Evolutionary conservation across 2,329 filamentous ascomycete species (phyloP).

Genomic region (Aspergillus ruber): DNA sequence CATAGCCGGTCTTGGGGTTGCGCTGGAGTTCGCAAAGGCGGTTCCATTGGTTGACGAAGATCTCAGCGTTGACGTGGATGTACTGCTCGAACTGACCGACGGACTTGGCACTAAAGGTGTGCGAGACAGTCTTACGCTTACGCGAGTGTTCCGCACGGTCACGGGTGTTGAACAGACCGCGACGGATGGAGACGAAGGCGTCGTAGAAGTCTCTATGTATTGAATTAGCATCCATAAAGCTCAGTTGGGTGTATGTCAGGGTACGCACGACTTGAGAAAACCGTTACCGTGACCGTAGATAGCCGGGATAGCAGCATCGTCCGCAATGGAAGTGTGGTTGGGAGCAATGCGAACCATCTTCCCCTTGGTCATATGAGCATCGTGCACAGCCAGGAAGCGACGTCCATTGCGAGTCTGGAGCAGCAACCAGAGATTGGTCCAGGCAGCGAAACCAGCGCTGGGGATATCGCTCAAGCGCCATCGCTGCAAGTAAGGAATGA

Average conservation of each 20-base stretch:
- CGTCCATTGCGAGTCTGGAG: slow-evolving; percentile 58
- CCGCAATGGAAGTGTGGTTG: slow-evolving; percentile 74
- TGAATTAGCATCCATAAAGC: background rate
- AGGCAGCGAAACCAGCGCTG: slow-evolving; percentile 51
- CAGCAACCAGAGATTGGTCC: slow-evolving; percentile 77
- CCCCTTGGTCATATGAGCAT: slow-evolving; percentile 67
- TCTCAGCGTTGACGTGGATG: slow-evolving; percentile 70
- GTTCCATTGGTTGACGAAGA: slow-evolving; percentile 69
- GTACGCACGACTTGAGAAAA: slow-evolving; percentile 61
- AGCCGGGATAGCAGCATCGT: slow-evolving; percentile 66
- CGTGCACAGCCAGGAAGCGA: slow-evolving; percentile 60
- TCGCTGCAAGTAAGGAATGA: slow-evolving; percentile 53
- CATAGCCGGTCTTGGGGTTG: slow-evolving; percentile 47
- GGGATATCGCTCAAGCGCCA: slow-evolving; percentile 49
- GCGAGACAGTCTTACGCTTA: slow-evolving; percentile 82
- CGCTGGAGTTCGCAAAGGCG: slow-evolving; percentile 48
- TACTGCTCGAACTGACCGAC: slow-evolving; percentile 83
- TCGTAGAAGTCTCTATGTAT: slow-evolving; percentile 73
- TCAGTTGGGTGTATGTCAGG: background rate
- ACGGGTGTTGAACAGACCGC: slow-evolving; percentile 84
- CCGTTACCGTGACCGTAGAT: slow-evolving; percentile 78
- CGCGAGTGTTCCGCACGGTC: slow-evolving; percentile 74
- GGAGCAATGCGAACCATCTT: slow-evolving; percentile 79
- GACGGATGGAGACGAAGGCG: slow-evolving; percentile 78
- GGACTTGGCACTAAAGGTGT: slow-evolving; percentile 78